These are phyloP conservation scores for Cladosporium sp. DNA, from an alignment of 2,329 filamentous ascomycete genomes.

Conservation along the genomic window DNA sequence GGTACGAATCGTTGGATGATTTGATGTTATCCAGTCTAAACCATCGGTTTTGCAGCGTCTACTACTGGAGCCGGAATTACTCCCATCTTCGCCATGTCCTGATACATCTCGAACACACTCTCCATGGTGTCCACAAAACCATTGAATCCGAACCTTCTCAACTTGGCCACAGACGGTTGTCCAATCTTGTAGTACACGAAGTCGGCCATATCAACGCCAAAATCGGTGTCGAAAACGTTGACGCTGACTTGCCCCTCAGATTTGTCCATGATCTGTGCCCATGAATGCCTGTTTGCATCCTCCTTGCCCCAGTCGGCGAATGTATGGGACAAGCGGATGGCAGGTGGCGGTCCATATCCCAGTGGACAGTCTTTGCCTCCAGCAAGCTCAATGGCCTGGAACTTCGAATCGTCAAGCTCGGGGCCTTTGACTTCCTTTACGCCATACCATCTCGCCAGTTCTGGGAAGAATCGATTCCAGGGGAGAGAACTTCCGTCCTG, in stretches of 20 bases:
- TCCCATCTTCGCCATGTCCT: slow-evolving; percentile 44
- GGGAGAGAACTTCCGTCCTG: slow-evolving; percentile 47
- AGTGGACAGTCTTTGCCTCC: slow-evolving; percentile 25
- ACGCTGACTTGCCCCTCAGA: slow-evolving; percentile 19
- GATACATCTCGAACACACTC: slow-evolving; percentile 43
- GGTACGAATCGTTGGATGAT: neutral
- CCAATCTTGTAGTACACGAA: slow-evolving; percentile 29
- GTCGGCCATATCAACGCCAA: slow-evolving; percentile 39
- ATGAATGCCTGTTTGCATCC: slow-evolving; percentile 46
- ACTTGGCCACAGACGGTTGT: slow-evolving; percentile 35
- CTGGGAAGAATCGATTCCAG: slow-evolving; percentile 52
- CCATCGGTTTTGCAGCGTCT: slow-evolving; percentile 30
- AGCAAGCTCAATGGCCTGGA: slow-evolving; percentile 19
- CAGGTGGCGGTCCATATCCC: slow-evolving; percentile 27
- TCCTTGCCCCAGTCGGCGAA: slow-evolving; percentile 48
- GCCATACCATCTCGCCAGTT: slow-evolving; percentile 48
- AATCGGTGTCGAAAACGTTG: slow-evolving; percentile 39
- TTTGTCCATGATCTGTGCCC: slow-evolving; percentile 36
- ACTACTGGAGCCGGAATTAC: slow-evolving; percentile 45
- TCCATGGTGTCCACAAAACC: slow-evolving; percentile 49
- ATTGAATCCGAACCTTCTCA: slow-evolving; percentile 43
- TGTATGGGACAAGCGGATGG: slow-evolving; percentile 23
- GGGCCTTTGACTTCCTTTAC: slow-evolving; percentile 22
- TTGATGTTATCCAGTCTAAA: slow-evolving; percentile 21
- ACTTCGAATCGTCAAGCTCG: slow-evolving; percentile 24